Evolutionary conservation across 2,329 filamentous ascomycete genomes (phyloP).

Genomic region (Tolypocladium pustulatum): DNA sequence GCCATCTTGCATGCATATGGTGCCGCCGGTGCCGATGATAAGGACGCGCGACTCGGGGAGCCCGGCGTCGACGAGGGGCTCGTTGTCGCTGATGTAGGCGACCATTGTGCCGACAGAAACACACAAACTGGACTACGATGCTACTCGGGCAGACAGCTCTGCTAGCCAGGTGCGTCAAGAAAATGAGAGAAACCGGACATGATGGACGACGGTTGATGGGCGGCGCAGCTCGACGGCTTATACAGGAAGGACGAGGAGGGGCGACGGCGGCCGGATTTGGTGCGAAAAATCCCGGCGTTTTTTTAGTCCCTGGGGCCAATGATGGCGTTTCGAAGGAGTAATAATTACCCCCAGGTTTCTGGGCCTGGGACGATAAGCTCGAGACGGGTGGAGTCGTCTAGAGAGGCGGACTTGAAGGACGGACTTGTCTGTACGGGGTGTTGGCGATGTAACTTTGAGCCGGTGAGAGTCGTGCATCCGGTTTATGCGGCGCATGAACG

Average conservation of each 20-base stretch:
- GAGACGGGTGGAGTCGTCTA: not conserved
- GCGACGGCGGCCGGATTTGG: not conserved
- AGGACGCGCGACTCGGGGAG: slow-evolving; percentile 71
- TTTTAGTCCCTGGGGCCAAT: not conserved
- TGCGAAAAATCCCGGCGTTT: not conserved
- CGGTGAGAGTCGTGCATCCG: too few species aligned
- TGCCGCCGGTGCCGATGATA: slow-evolving; percentile 83
- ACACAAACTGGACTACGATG: not conserved
- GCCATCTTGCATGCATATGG: slow-evolving; percentile 84
- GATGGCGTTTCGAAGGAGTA: not conserved
- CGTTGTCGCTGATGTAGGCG: not conserved
- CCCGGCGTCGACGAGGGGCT: slow-evolving; percentile 10
- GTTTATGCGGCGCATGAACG: not conserved
- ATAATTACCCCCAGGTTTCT: not conserved
- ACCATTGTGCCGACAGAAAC: not conserved
- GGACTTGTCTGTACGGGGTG: not conserved
- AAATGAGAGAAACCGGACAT: not conserved
- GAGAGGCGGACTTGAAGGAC: not conserved
- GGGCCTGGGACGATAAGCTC: not conserved
- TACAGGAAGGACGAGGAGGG: not conserved
- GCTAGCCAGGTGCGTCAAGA: too few species aligned
- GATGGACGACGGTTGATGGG: not conserved
- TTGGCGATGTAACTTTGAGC: not conserved
- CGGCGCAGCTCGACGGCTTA: not conserved
- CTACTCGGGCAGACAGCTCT: not conserved